A percentile compares a stretch with the other conserved stretches of the same genome.
phyloP scores from a whole-genome alignment of 1,139 yeast species.

The Geotrichum bryndzae region DNA sequence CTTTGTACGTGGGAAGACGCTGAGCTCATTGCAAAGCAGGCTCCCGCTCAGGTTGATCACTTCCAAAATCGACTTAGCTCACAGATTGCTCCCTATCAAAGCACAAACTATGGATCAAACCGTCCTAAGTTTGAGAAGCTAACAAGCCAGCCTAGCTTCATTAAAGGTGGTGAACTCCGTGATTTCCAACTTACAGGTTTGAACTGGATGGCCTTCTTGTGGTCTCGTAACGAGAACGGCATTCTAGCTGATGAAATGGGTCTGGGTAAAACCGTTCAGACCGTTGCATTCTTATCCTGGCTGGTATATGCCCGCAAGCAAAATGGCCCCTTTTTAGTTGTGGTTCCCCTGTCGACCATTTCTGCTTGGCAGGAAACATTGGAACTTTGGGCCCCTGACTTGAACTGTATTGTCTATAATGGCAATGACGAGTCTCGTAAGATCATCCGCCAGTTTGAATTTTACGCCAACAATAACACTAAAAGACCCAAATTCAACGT shows the following conservation, averaged over 20 bases:
- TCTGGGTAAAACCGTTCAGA: conserved; percentile 94
- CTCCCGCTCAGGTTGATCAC: conserved; percentile 78
- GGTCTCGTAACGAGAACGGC: conserved; percentile 97
- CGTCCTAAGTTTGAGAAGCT: conserved; percentile 90
- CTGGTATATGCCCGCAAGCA: conserved; percentile 88
- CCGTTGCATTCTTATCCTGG: conserved; percentile 93
- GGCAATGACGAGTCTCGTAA: conserved; percentile 87
- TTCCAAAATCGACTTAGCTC: conserved; percentile 79
- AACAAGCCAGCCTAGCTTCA: conserved; percentile 77
- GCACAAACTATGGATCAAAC: conserved; percentile 67
- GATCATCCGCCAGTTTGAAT: conserved; percentile 79
- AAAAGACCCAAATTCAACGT: conserved; percentile 82
- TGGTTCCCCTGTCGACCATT: conserved; percentile 91
- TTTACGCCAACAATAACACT: conserved; percentile 49
- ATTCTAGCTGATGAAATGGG: conserved; percentile 99
- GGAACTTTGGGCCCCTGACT: conserved; percentile 95
- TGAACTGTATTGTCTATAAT: conserved; percentile 84
- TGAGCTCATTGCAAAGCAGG: conserved; percentile 70
- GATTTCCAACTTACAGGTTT: conserved; percentile 97
- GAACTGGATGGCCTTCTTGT: conserved; percentile 98
- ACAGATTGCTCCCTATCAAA: conserved; percentile 74
- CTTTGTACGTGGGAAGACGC: conserved; percentile 98
- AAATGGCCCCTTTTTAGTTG: conserved; percentile 93
- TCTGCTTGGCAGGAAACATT: conserved; percentile 99
- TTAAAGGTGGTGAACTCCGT: conserved; percentile 86